Evolutionary conservation across 768 basidiomycete genomes (phyloP).

Genomic region (Lactifluus pinguis): DNA sequence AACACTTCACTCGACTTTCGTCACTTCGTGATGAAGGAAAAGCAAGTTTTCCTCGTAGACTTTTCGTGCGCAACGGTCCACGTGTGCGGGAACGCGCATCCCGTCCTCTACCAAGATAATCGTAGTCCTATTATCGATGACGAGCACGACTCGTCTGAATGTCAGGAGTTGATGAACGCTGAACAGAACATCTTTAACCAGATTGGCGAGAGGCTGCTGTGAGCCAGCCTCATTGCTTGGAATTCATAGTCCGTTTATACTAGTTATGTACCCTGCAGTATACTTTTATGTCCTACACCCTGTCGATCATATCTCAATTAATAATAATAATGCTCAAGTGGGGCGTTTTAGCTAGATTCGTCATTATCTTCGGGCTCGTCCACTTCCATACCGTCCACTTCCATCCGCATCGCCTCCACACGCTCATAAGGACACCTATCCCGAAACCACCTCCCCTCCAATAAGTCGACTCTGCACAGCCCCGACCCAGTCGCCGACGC

Average conservation of each 20-base stretch:
- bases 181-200: neutral
- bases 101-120: neutral
- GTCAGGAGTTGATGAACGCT: neutral
- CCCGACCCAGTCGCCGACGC: conserved; percentile 81
- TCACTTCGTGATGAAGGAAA: conserved; percentile 13
- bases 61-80: neutral
- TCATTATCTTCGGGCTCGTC: conserved; percentile 34
- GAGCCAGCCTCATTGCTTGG: neutral
- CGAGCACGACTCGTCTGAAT: neutral
- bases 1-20: conserved; percentile 1
- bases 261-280: neutral
- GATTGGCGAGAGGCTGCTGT: neutral
- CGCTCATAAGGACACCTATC: conserved; percentile 59
- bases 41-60: conserved; percentile 5
- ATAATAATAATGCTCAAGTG: neutral
- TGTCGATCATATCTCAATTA: neutral
- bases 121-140: neutral
- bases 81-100: neutral
- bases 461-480: conserved; percentile 74
- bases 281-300: neutral
- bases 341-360: conserved; percentile 1
- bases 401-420: conserved; percentile 52
- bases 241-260: neutral
- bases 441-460: conserved; percentile 66
- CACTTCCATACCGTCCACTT: conserved; percentile 28